Base-by-base conservation (phyloP, 139 green algal species). In the Microglena sp. region DNA sequence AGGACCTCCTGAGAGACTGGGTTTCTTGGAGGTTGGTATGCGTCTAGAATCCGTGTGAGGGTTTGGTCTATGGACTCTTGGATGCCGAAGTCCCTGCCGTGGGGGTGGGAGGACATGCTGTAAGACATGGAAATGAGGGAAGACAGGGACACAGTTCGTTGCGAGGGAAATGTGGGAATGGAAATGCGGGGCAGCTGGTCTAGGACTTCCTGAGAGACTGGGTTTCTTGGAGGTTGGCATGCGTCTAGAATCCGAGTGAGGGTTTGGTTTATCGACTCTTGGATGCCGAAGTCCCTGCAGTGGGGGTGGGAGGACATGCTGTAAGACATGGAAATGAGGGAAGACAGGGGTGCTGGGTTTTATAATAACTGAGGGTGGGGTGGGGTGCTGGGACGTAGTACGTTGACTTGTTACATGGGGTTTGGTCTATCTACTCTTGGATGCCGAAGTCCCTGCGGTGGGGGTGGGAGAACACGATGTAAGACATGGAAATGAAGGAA, bases 21-120 rank as follows among this genome's bases (percentile, higher is more conserved):
- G 11, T 63, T 27, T 5, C 24, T 40, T n/a, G 56, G 56, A 5
- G 56, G 56, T 15, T 40, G 56, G 56, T 63, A 36, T 24, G 56
- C 24, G 7, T 63, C 21, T 5, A 63, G 7, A 27, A 63, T 18
- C 6, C 56, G 56, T 40, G 56, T 35, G 21, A 63, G 36, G 26
- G 43, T 45, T 5, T n/a, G 28, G 24, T 63, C 29, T 5, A 63
- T 45, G 30, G 56, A 28, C n/a, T 60, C 53, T 18, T 60, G 53
- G 6, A 24, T 33, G 27, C n/a, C 53, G 31, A 33, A 60, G 24
- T 60, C 53, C 8, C 53, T 26, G n/a, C 27, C 31, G 7, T 60
- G 53, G 24, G n/a, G n/a, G n/a, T n/a, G n/a, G n/a, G n/a, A n/a
- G n/a, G n/a, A n/a, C n/a, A n/a, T n/a, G n/a, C n/a, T n/a, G n/a